Evolutionary conservation across 2,329 filamentous ascomycete genomes (phyloP), one percentile per base, ranked within the genome.

Genomic region (Fusarium gaditjirri): DNA sequence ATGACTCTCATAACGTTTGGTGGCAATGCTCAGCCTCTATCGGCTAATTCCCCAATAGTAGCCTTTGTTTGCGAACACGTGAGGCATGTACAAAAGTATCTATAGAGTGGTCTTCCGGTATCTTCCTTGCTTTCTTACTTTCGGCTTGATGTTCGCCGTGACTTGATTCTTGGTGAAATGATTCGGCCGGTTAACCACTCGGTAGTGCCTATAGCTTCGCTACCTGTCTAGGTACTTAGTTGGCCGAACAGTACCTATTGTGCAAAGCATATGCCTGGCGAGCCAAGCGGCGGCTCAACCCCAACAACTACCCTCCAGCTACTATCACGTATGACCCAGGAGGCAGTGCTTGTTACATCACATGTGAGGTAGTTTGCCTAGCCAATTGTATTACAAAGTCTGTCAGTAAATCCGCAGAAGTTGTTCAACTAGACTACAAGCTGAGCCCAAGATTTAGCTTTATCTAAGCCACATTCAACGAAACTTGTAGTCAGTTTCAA

Each of bases 391-490:
- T 52, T 27, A 25, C 19, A 13, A 31, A 33, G 12, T 29, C 25
- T 38, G 23, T 35, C 29, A 23, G 31, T 44, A 33, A 21, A 27
- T 59, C 12, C 55, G 19, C 19, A 42, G 38, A 49, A 53, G 25
- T 12, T 56, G 29, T 57, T 52, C 35, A 10, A 36, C 49, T 29
- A 16, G 13, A 44, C 49, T 29, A 12, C 33, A 7, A 50, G 42
- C 11, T 27, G 42, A 36, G 38, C 35, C 47, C 50, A 58, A 38
- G 23, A 23, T 31, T 29, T 47, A 27, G 27, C 33, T 25, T 61
- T 21, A 31, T 56, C 65, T 56, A 46, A 68, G 65, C 56, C 63
- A 62, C 56, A 23, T 25, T 62, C 44, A 36, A 53, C n/a, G 38
- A 39, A 25, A 27, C 39, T 43, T 16, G 23, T 39, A 29, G 31